These are phyloP conservation scores for Saccharomycopsis olivae DNA, from an alignment of 805 yeast genomes.

Conservation along the genomic window DNA sequence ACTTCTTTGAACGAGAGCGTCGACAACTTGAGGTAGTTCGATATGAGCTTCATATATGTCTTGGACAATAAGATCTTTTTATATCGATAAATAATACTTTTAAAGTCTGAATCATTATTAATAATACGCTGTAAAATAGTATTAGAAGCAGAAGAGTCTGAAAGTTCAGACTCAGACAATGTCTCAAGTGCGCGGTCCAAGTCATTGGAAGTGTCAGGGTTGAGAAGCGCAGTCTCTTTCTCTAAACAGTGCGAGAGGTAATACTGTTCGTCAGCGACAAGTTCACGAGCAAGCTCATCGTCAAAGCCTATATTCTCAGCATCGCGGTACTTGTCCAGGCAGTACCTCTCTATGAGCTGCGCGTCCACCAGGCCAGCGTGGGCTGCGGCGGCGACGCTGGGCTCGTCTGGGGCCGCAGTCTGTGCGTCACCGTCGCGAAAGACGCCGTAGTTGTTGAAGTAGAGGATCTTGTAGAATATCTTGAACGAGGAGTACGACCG, in stretches of 20 bases:
- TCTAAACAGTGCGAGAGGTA: constrained; percentile 9
- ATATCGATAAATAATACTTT: constrained; percentile 2
- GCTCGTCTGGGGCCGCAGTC: constrained; percentile 1
- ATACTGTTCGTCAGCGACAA: constrained; percentile 13
- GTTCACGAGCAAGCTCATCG: constrained; percentile 5
- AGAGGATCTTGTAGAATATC: constrained; percentile 17
- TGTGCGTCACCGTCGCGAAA: neutral
- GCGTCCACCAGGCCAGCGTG: too few relatives aligned
- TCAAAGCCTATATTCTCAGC: constrained; percentile 6
- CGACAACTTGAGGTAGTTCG: constrained; percentile 10
- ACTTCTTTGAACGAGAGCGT: constrained; percentile 13
- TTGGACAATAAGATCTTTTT: constrained; percentile 12
- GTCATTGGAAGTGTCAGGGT: constrained; percentile 15
- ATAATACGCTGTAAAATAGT: constrained; percentile 12
- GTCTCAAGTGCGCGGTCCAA: constrained; percentile 9
- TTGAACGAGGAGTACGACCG: constrained; percentile 14
- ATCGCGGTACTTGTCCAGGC: neutral
- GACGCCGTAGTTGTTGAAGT: constrained; percentile 14
- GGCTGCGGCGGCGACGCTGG: too few relatives aligned
- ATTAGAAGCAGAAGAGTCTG: constrained; percentile 4
- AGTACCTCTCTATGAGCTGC: too few relatives aligned
- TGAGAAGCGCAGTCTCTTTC: constrained; percentile 6
- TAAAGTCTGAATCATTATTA: constrained; percentile 15
- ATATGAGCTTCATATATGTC: constrained; percentile 14
- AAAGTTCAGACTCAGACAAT: constrained; percentile 13